These are phyloP conservation scores for Colletotrichum caudatum DNA, from an alignment of 2,329 filamentous ascomycete genomes.

Conservation along the genomic window DNA sequence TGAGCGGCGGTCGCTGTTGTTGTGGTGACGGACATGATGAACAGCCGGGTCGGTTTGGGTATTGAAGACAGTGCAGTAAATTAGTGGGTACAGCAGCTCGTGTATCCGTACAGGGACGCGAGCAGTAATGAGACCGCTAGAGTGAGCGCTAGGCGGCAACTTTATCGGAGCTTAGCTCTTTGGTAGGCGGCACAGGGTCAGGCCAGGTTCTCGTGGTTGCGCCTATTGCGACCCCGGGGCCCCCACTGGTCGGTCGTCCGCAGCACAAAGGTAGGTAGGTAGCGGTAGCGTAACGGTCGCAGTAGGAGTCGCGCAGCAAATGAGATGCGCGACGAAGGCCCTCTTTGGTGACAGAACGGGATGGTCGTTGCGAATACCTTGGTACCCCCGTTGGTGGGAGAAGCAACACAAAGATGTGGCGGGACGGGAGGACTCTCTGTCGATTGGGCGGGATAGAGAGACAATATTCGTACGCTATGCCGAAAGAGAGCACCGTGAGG, in stretches of 20 bases:
- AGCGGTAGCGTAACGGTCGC: constrained; percentile 24
- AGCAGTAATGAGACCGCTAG: constrained; percentile 25
- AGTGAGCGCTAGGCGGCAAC: constrained; percentile 25
- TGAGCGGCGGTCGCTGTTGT: constrained; percentile 40
- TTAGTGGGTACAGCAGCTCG: constrained; percentile 32
- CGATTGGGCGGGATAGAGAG: constrained; percentile 9
- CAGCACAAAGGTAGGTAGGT: constrained; percentile 22
- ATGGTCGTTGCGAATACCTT: neutral
- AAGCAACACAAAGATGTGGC: constrained; percentile 24
- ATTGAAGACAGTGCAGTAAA: constrained; percentile 18
- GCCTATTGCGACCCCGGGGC: constrained; percentile 31
- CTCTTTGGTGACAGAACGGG: neutral
- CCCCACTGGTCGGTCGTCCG: constrained; percentile 31
- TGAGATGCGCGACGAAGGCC: constrained; percentile 21
- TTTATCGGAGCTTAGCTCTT: constrained; percentile 31
- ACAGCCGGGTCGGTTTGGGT: constrained; percentile 20
- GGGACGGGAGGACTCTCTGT: constrained; percentile 22
- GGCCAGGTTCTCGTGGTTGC: constrained; percentile 26
- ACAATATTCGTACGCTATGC: constrained; percentile 19
- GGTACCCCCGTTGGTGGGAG: neutral
- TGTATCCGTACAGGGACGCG: constrained; percentile 30
- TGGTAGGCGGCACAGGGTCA: constrained; percentile 31
- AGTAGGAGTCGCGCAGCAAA: constrained; percentile 25
- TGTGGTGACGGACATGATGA: constrained; percentile 42
- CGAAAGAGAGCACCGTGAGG: constrained; percentile 26